Evolutionary conservation across 2,329 filamentous ascomycete species (phyloP).

Genomic region (Coniella vitis): DNA sequence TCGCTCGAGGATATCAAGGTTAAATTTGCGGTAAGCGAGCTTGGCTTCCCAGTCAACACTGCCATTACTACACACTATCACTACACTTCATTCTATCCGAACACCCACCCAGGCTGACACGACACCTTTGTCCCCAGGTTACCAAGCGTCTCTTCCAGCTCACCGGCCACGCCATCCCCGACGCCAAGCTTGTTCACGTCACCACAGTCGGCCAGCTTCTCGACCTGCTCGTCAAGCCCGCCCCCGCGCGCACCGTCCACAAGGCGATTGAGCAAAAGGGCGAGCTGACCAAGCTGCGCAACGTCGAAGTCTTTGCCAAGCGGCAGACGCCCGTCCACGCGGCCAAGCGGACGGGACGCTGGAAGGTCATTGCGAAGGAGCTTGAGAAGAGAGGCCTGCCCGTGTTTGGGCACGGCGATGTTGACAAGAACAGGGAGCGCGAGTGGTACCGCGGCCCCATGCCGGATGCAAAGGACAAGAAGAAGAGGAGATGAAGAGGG

Average conservation of each 20-base stretch:
- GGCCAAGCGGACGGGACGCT: constrained; percentile 30
- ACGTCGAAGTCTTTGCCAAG: constrained; percentile 60
- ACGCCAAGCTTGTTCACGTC: constrained; percentile 56
- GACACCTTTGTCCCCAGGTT: constrained; percentile 45
- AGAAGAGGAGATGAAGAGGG: constrained; percentile 12
- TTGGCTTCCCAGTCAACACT: no score
- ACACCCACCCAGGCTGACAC: neutral
- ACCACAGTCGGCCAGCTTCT: constrained; percentile 49
- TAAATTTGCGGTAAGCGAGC: constrained; percentile 62
- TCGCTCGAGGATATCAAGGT: constrained; percentile 49
- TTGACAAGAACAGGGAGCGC: constrained; percentile 23
- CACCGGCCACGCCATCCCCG: constrained; percentile 69
- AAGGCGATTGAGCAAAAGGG: constrained; percentile 46
- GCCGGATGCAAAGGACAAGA: constrained; percentile 9
- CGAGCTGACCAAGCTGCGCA: constrained; percentile 49
- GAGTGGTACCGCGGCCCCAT: constrained; percentile 22
- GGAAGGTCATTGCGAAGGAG: constrained; percentile 31
- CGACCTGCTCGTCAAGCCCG: constrained; percentile 43
- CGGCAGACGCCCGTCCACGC: constrained; percentile 56
- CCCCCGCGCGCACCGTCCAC: constrained; percentile 56
- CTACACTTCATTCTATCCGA: no score
- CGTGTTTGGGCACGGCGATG: constrained; percentile 24
- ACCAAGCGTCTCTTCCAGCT: constrained; percentile 75
- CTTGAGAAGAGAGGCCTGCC: constrained; percentile 27
- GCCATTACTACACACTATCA: neutral